Conservation (phyloP, 768 basidiomycete species). For the Tylopilus cervinicoccineus region DNA sequence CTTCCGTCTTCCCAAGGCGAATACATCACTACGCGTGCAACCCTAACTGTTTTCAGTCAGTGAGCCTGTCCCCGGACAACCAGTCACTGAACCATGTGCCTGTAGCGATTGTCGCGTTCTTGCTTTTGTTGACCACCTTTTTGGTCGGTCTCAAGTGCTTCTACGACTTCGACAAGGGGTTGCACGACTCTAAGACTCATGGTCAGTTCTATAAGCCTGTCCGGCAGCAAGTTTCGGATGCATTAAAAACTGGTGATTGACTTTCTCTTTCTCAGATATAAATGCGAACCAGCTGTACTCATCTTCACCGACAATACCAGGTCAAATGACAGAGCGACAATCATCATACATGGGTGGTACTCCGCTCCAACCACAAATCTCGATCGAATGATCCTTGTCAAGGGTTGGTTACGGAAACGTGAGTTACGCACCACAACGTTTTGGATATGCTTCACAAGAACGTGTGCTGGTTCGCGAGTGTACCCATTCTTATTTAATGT, state of each 20-base stretch:
- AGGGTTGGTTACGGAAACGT: background rate
- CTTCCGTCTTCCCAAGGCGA: conserved; percentile 47
- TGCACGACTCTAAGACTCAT: conserved; percentile 66
- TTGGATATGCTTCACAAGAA: conserved; percentile 4
- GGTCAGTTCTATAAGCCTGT: conserved; percentile 52
- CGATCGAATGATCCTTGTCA: conserved; percentile 56
- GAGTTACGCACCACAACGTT: conserved; percentile 1
- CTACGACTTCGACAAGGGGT: conserved; percentile 78
- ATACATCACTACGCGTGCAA: conserved; percentile 73
- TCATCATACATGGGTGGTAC: conserved; percentile 41
- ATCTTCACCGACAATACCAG: conserved; percentile 35
- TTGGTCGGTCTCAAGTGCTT: conserved; percentile 75
- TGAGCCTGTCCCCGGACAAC: conserved; percentile 1
- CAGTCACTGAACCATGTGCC: background rate
- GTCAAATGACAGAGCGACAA: conserved; percentile 44
- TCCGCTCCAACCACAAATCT: conserved; percentile 60
- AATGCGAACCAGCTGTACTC: conserved; percentile 43
- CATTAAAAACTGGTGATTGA: conserved; percentile 36
- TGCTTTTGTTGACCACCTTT: conserved; percentile 72
- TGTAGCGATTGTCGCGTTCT: conserved; percentile 69
- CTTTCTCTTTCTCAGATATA: conserved; percentile 39
- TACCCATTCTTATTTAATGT: conserved; percentile 16
- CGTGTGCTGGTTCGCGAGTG: conserved; percentile 1
- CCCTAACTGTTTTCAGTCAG: conserved; percentile 79
- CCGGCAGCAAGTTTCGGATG: conserved; percentile 18